Percentiles rank a stretch among this genome's conserved stretches.
These are phyloP conservation scores for Globisporangium irregulare DNA, from an alignment of 352 stramenopile species.

Conservation along the genomic window DNA sequence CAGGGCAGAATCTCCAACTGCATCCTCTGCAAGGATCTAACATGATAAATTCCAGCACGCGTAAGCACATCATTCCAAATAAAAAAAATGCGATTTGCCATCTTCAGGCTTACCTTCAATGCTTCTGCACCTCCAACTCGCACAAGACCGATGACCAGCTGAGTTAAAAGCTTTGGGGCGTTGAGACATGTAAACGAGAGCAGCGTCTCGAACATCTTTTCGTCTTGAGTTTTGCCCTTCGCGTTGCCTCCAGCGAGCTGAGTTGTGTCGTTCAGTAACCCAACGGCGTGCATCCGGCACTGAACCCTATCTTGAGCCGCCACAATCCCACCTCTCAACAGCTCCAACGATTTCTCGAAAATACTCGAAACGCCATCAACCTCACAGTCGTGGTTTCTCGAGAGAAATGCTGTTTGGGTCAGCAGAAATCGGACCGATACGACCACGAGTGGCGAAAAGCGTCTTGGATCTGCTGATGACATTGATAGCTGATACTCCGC, in stretches of 20 bases:
- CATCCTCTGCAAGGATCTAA: constrained; percentile 24
- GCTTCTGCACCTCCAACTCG: constrained; percentile 31
- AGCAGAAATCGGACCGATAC: constrained; percentile 36
- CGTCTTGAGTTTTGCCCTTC: neutral
- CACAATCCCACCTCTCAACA: constrained; percentile 1
- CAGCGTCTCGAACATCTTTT: constrained; percentile 36
- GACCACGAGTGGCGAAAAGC: constrained; percentile 32
- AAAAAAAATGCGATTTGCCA: neutral
- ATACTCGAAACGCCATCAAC: constrained; percentile 29
- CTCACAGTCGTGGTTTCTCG: constrained; percentile 28
- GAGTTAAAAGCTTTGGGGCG: constrained; percentile 22
- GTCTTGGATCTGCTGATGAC: constrained; percentile 19
- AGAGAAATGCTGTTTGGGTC: constrained; percentile 35
- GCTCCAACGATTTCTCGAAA: constrained; percentile 24
- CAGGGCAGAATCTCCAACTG: constrained; percentile 22
- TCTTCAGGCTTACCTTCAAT: constrained; percentile 34
- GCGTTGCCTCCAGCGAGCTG: constrained; percentile 16
- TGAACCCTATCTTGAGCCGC: neutral
- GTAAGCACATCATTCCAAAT: neutral
- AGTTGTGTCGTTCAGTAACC: constrained; percentile 30
- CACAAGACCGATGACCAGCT: constrained; percentile 35
- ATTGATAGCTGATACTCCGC: constrained; percentile 38
- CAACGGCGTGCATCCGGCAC: constrained; percentile 11
- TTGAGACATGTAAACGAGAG: constrained; percentile 25
- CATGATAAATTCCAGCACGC: constrained; percentile 4